Base-by-base conservation (phyloP, 192 early-diverging fungal genomes). In the Dispira parvispora region DNA sequence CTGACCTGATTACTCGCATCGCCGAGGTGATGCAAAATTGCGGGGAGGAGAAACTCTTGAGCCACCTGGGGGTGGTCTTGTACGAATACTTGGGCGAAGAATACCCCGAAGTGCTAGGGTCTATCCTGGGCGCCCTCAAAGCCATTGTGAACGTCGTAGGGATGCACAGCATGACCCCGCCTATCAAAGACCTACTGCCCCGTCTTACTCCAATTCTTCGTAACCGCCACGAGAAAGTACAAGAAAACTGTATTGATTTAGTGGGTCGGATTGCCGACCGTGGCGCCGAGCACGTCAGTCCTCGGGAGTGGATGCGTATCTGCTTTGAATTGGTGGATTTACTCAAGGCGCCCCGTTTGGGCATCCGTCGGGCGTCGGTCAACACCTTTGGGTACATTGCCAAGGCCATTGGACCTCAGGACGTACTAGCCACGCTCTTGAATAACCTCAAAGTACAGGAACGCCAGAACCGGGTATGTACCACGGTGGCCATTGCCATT, bases 371-470 rank as follows among this genome's bases (percentile, higher is more conserved):
- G 64, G 94, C 96, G 0, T 88, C 96, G 8, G 91, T 99, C 63
- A 96, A 89, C 75, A 99, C 96, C 1, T 98, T 99, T 75, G 96
- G 96, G 49, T 99, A 95, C 71, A 99, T 99, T 64, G 94, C 96
- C 58, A 92, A 91, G 70, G 96, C 96, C 3, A 98, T 99, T 67
- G 96, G 96, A 23, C 96, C 96, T 1, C 96, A 99, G 71, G 96
- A 99, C 76, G 96, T 99, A 0, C 68, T 99, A 42, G 89, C 93
- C n/a, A 99, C 94, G 11, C 71, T 99, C 49, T 78, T 99, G 18
- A 96, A 95, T 75, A 99, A 99, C 73, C 79, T 99, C 52, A 95
- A 94, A 68, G 96, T 99, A 16, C 94, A 98, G 74, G 94, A 99
- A 61, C 92, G 96, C 64, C 96, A 99, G 73, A 99, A 91, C 70